Conservation (phyloP, 345 rosid genomes). For the Pistacia integerrima region DNA sequence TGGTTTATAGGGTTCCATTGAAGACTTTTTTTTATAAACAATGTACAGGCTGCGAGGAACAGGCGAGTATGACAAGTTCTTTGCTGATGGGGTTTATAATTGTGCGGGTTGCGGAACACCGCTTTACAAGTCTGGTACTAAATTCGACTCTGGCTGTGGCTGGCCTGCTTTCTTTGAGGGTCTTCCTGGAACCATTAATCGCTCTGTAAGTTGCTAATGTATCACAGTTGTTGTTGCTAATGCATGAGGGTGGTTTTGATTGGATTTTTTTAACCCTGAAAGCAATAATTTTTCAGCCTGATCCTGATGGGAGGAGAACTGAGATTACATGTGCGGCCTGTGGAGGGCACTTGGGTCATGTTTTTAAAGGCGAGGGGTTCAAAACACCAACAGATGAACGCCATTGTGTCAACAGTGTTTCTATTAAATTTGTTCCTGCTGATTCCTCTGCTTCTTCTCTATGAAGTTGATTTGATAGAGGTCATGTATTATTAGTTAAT, state of each 20-base stretch:
- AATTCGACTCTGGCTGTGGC: constrained; percentile 72
- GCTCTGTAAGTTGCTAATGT: constrained; percentile 39
- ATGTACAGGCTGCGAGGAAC: constrained; percentile 40
- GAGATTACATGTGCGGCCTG: constrained; percentile 80
- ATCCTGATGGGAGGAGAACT: constrained; percentile 70
- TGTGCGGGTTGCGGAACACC: constrained; percentile 72
- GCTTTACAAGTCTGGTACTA: constrained; percentile 62
- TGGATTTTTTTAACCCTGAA: background rate
- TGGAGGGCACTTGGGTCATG: constrained; percentile 80
- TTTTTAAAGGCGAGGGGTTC: constrained; percentile 79
- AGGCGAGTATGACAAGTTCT: constrained; percentile 61
- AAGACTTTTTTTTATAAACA: background rate
- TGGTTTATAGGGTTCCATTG: no score
- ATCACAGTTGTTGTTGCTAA: background rate
- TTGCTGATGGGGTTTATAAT: constrained; percentile 53
- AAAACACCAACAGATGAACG: constrained; percentile 60
- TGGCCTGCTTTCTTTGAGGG: constrained; percentile 90
- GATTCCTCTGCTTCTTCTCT: constrained; percentile 37
- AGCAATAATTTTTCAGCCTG: constrained; percentile 47
- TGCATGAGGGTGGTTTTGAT: background rate
- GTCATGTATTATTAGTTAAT: no score
- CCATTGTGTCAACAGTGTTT: constrained; percentile 74
- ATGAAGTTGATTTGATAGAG: background rate
- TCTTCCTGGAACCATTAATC: constrained; percentile 61
- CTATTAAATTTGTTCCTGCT: constrained; percentile 58